Conservation (phyloP, 306 rosid species). For the Prosopis cineraria region DNA sequence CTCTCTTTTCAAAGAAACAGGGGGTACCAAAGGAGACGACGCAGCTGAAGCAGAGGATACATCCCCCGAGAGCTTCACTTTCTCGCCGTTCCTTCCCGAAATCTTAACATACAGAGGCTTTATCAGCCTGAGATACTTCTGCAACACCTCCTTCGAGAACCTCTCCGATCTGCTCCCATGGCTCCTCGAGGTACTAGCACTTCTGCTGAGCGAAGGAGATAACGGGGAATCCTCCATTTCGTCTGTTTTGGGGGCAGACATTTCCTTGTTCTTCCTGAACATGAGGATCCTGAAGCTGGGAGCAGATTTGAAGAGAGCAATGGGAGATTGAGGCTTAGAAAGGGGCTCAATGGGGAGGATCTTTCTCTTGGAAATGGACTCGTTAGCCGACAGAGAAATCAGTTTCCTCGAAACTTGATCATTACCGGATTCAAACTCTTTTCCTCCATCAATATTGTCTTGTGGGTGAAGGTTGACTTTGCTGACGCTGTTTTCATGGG, state of each 20-base stretch:
- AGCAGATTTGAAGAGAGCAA: conserved; percentile 39
- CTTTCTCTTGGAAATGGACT: conserved; percentile 72
- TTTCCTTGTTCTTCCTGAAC: conserved; percentile 43
- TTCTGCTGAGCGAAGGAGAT: conserved; percentile 40
- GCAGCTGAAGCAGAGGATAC: not conserved
- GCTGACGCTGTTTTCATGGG: conserved; percentile 17
- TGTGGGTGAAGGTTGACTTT: conserved; percentile 3
- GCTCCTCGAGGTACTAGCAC: conserved; percentile 37
- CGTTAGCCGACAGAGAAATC: conserved; percentile 43
- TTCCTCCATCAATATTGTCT: conserved; percentile 8
- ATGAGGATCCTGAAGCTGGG: conserved; percentile 4
- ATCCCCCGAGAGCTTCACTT: not conserved
- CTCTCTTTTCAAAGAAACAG: not conserved
- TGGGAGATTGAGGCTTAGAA: conserved; percentile 87
- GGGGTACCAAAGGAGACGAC: not conserved
- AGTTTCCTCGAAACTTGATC: conserved; percentile 21
- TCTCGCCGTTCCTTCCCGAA: conserved; percentile 38
- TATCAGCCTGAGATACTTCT: conserved; percentile 56
- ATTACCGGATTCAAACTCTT: not conserved
- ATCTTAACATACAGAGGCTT: conserved; percentile 55
- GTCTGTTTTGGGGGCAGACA: not conserved
- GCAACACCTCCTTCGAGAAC: conserved; percentile 52
- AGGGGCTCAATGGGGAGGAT: conserved; percentile 74
- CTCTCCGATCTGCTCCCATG: conserved; percentile 36
- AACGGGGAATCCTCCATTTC: conserved; percentile 29